Percentiles rank a stretch among this genome's conserved stretches.
These are phyloP conservation scores for Pholiota microspora DNA, from an alignment of 768 basidiomycete species.

Conservation along the genomic window DNA sequence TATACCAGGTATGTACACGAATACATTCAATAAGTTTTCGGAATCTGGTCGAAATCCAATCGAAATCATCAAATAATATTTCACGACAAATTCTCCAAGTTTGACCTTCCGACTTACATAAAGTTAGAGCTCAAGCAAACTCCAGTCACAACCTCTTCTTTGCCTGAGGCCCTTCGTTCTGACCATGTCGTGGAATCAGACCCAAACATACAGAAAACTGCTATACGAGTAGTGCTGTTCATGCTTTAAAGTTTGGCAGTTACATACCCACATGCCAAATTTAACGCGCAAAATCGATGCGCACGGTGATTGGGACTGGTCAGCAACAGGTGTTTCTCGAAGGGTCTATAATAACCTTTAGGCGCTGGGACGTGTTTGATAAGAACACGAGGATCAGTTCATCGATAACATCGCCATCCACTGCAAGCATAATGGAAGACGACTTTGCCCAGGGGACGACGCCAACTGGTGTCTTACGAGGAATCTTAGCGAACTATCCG, in stretches of 20 bases:
- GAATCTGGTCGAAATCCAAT: neutral
- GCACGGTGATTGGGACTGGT: neutral
- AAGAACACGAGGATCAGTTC: neutral
- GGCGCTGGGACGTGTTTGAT: neutral
- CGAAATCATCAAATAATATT: neutral
- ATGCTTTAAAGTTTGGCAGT: neutral
- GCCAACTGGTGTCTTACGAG: slow-evolving; percentile 21
- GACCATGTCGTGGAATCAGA: too few species aligned
- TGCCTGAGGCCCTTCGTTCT: too few species aligned
- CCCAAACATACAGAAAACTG: too few species aligned
- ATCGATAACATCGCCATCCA: neutral
- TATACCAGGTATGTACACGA: too few species aligned
- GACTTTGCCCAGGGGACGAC: slow-evolving; percentile 28
- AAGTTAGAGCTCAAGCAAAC: too few species aligned
- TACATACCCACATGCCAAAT: too few species aligned
- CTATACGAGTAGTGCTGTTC: too few species aligned
- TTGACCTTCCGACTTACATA: too few species aligned
- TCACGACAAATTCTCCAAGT: too few species aligned
- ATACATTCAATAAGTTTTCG: too few species aligned
- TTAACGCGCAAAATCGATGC: too few species aligned
- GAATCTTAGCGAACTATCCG: slow-evolving; percentile 42
- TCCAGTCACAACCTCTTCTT: too few species aligned
- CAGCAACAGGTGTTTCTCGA: neutral
- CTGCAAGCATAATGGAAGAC: slow-evolving; percentile 18
- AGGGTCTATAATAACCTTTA: neutral